Base-by-base conservation (phyloP, 352 stramenopile species). In the Globisporangium middletonii region DNA sequence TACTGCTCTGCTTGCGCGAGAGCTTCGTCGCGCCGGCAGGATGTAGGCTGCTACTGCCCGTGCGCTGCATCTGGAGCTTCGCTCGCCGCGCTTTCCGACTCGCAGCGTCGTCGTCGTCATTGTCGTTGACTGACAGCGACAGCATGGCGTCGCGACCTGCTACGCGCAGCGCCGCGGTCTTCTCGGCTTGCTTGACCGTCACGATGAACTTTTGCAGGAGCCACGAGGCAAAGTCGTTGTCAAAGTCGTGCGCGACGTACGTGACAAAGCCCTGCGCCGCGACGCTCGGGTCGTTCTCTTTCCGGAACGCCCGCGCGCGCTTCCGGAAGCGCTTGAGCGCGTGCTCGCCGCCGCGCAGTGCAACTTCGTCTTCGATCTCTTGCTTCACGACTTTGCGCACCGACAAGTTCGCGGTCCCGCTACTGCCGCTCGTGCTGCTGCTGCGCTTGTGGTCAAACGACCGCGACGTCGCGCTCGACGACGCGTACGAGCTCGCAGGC, bases 321-420 rank as follows among this genome's bases (percentile, higher is more conserved):
- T 92, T 92, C 53, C 85, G 86, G 50, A 88, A 92, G 9, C 71
- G 59, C 60, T 86, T 86, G n/a, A 89, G 67, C 30, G 75, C 56
- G 35, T 77, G 69, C 7, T 78, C 65, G 38, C 77, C 81, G 19
- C 69, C 67, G 19, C 73, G 79, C 6, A 75, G 47, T 15, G 72
- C 61, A 2, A 92, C 46, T 46, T 81, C 73, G 44, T 89, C 73
- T 57, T 89, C 79, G 45, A 92, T 92, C 59, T 88, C 77, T 26
- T 88, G 62, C 51, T 83, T 82, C 44, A 58, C 75, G 38, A 70
- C 59, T 41, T 80, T 82, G 1, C 80, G 67, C 37, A 63, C 50
- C 30, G 64, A 67, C 28, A 13, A 5, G 33, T 8, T 38, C 5
- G 33, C 33, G 33, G 1, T 38, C 33, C 6, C 33, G 33, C 33